A percentile compares a stretch with the other conserved stretches of the same genome.
Conservation (phyloP, 768 basidiomycete species). For the Leccinum disarticulatum region DNA sequence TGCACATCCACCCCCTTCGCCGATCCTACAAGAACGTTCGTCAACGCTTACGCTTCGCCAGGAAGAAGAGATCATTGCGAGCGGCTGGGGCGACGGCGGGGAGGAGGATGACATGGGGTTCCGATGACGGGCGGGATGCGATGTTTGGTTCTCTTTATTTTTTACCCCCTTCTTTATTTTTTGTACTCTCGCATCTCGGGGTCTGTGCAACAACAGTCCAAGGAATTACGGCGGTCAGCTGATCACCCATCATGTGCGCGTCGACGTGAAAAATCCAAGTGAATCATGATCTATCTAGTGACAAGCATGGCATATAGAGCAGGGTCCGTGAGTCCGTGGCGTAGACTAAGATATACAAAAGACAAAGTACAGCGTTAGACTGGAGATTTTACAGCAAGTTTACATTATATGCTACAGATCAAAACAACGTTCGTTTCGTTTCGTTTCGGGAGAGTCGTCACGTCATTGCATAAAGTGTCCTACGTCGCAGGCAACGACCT, state of each 20-base stretch:
- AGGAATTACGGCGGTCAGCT: conserved; percentile 13
- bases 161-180: conserved; percentile 2
- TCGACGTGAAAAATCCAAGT: background rate
- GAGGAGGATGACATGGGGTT: conserved; percentile 79
- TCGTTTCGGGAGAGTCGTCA: background rate
- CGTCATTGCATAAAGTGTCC: conserved; percentile 4
- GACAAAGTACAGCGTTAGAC: background rate
- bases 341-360: background rate
- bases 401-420: conserved; percentile 7
- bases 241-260: conserved; percentile 1
- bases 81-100: conserved; percentile 67
- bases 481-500: background rate
- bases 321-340: conserved; percentile 8
- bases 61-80: conserved; percentile 64
- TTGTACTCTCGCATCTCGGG: conserved; percentile 19
- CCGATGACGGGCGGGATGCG: conserved; percentile 23
- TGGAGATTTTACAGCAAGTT: background rate
- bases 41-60: conserved; percentile 37
- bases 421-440: background rate
- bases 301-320: background rate
- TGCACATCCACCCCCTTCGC: conserved; percentile 23
- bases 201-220: conserved; percentile 13
- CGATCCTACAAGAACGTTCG: conserved; percentile 20
- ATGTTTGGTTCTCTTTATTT: conserved; percentile 4
- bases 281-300: background rate